Conservation (phyloP, 495 filamentous ascomycete species). For the Aspergillus sclerotiicarbonarius region DNA sequence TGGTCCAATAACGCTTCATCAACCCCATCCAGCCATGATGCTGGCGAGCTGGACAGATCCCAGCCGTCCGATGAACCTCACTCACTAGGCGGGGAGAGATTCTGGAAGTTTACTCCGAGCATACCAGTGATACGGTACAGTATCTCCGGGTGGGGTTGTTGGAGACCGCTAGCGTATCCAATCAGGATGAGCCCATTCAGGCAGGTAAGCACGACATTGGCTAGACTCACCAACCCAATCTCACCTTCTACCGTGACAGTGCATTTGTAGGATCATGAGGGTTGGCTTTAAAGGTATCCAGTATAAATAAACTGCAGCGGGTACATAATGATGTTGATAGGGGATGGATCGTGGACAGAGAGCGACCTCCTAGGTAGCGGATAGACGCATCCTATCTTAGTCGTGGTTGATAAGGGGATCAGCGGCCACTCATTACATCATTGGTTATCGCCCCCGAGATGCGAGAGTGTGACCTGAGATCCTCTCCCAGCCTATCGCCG, state of each 20-base stretch:
- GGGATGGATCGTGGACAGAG: not conserved
- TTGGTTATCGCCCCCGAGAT: not conserved
- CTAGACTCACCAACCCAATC: not conserved
- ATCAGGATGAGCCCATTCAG: not conserved
- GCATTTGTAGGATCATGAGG: not conserved
- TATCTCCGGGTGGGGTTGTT: not conserved
- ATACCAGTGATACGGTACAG: not conserved
- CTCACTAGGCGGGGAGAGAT: not conserved
- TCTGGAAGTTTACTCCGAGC: not conserved
- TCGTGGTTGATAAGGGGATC: not conserved
- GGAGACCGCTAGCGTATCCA: not conserved
- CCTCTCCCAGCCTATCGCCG: no score
- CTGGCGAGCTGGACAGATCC: no score
- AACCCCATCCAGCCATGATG: no score
- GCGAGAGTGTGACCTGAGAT: not conserved
- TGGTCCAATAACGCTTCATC: no score
- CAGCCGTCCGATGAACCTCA: no score
- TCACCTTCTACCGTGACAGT: not conserved
- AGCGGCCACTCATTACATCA: not conserved
- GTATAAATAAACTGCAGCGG: not conserved
- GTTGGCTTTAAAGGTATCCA: not conserved
- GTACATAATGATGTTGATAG: not conserved
- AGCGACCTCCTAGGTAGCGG: no score
- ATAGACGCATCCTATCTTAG: no score
- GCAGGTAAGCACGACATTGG: not conserved